Evolutionary conservation across 306 rosid genomes (phyloP), one percentile per base, ranked within the genome.

Genomic region (Cucumis melo): DNA sequence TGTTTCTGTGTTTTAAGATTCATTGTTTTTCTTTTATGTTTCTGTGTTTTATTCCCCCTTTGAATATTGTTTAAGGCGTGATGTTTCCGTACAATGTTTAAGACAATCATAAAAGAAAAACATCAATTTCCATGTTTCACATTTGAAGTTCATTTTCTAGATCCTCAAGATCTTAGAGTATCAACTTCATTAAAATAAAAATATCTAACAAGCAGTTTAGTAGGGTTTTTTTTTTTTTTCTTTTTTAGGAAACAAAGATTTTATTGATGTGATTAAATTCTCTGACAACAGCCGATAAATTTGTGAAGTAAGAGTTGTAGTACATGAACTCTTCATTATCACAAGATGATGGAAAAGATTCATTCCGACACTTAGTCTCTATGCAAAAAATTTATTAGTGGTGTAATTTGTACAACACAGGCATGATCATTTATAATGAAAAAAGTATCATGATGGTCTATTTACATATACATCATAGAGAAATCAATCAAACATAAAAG

Each of bases 221-320:
- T 64, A 4, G 50, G 4, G 24, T 36, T 34, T 64, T 46, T 16
- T 64, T 46, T 13, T 2, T 5, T 2, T 5, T 1, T 5, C 13
- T 46, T 46, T 32, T 32, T 32, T 32, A 46, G 53, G 16, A 46
- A 46, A 46, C 53, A 4, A 46, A 46, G 5, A 46, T 46, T 46
- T 46, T 17, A 46, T 46, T 12, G 16, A 46, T 46, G 17, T 46
- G 53, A 46, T 46, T 16, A 46, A 78, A 84, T 61, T 90, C 97
- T 84, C 90, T 90, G 80, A 86, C 96, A 42, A 73, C 59, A 64
- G 79, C 83, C 89, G 83, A 83, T 89, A 88, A 90, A 79, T 85
- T 90, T 60, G 78, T 38, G 82, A 84, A 92, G 85, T 90, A 90
- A 76, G 92, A 84, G 67, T 84, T 87, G 79, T 91, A 90, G 73